Percentiles rank a stretch among this genome's conserved stretches.
Evolutionary conservation across 83 land plant species (phyloP).

Genomic region (Picea abies): DNA sequence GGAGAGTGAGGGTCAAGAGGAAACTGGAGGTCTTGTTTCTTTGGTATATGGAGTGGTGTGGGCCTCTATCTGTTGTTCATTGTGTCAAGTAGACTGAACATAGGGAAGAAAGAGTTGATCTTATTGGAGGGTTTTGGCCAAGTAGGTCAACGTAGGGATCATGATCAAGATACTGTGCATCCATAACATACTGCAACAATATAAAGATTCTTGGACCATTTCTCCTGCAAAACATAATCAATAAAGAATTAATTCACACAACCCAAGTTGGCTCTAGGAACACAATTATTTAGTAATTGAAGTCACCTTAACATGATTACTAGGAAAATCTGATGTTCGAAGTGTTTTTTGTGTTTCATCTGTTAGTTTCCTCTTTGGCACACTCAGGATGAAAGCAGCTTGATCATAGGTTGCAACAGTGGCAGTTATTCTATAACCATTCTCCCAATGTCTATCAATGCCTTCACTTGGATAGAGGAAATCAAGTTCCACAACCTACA

Average conservation of each 20-base stretch:
- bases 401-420: conserved; percentile 62
- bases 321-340: conserved; percentile 80
- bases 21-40: no score
- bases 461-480: conserved; percentile 80
- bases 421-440: conserved; percentile 72
- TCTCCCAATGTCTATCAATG: conserved; percentile 73
- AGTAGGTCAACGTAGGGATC: no score
- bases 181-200: conserved; percentile 43
- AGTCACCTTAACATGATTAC: conserved; percentile 76
- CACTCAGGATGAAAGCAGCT: conserved; percentile 41
- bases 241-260: not conserved
- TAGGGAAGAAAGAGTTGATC: no score
- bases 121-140: no score
- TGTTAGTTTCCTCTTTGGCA: conserved; percentile 45
- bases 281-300: not conserved
- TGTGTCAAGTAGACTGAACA: no score
- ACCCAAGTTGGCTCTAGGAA: not conserved
- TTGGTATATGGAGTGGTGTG: no score
- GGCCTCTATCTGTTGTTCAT: no score
- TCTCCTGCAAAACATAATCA: conserved; percentile 27
- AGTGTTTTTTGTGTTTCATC: conserved; percentile 89
- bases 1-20: no score
- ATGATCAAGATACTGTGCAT: conserved; percentile 31
- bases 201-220: conserved; percentile 49
- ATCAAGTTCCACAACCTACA: conserved; percentile 73